Evolutionary conservation across 192 early-diverging fungal genomes (phyloP).

Genomic region (Radiomyces spectabilis): DNA sequence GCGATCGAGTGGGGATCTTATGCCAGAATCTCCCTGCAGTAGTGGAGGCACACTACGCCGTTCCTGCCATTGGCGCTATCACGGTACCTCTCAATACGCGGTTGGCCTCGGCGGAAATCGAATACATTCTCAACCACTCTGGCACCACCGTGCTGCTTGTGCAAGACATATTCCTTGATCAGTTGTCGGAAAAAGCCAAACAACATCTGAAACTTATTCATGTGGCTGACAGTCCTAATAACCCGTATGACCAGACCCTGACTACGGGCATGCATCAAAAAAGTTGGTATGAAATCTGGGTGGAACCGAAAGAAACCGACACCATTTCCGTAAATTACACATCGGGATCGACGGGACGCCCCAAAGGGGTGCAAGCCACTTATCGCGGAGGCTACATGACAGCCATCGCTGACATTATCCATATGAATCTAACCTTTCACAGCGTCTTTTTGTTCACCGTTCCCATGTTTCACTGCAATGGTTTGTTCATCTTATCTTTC

Average conservation of each 20-base stretch:
- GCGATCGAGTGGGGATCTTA: conserved; percentile 47
- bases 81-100: conserved; percentile 53
- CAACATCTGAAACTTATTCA: conserved; percentile 4
- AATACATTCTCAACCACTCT: conserved; percentile 48
- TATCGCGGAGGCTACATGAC: conserved; percentile 49
- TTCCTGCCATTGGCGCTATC: conserved; percentile 47
- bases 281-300: too few relatives aligned
- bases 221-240: conserved; percentile 15
- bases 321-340: conserved; percentile 50
- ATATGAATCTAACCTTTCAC: conserved; percentile 32
- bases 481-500: conserved; percentile 3
- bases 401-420: conserved; percentile 35
- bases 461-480: conserved; percentile 54
- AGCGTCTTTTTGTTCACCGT: conserved; percentile 45
- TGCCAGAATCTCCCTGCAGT: conserved; percentile 47
- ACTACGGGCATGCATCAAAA: not conserved
- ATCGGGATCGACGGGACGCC: conserved; percentile 49
- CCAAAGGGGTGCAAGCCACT: conserved; percentile 46
- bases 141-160: conserved; percentile 40
- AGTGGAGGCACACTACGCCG: conserved; percentile 54
- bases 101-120: conserved; percentile 40
- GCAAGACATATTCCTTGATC: conserved; percentile 32
- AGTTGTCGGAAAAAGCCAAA: conserved; percentile 6
- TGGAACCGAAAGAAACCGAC: conserved; percentile 41
- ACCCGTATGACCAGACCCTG: conserved; percentile 46